Conservation (phyloP, 805 yeast genomes). For the Pichia occidentalis region DNA sequence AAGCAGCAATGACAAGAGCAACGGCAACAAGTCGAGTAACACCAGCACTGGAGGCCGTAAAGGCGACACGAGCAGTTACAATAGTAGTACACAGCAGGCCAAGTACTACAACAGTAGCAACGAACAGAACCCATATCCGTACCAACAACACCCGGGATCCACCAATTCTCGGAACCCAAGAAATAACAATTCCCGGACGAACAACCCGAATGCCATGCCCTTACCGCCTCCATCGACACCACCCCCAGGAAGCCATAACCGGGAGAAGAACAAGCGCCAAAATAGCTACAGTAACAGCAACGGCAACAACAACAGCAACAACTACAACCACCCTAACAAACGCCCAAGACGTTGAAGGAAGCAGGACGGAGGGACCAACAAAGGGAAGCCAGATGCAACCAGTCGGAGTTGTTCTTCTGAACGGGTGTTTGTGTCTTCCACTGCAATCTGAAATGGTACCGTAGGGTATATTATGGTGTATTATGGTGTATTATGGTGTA, state of each 20-base stretch:
- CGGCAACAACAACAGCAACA: neutral
- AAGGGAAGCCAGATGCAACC: too few relatives aligned
- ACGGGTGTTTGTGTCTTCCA: too few relatives aligned
- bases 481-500: too few relatives aligned
- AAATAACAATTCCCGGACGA: too few relatives aligned
- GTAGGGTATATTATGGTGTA: too few relatives aligned
- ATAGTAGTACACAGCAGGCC: neutral
- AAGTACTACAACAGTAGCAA: neutral
- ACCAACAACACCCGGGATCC: constrained; percentile 1
- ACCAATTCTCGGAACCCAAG: too few relatives aligned
- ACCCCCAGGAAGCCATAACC: constrained; percentile 5
- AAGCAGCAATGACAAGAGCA: neutral
- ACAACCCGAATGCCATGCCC: neutral
- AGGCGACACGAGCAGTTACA: neutral
- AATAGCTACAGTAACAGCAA: neutral
- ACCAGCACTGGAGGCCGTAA: neutral
- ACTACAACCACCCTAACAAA: neutral
- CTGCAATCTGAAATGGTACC: too few relatives aligned
- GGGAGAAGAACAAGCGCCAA: neutral
- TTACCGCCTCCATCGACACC: constrained; percentile 1
- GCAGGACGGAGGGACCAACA: too few relatives aligned
- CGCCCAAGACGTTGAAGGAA: neutral
- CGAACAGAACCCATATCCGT: neutral
- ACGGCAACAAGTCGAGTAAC: neutral
- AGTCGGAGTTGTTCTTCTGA: too few relatives aligned